Base-by-base conservation (phyloP, 2,329 filamentous ascomycete genomes). In the Hypomyces rosellus region DNA sequence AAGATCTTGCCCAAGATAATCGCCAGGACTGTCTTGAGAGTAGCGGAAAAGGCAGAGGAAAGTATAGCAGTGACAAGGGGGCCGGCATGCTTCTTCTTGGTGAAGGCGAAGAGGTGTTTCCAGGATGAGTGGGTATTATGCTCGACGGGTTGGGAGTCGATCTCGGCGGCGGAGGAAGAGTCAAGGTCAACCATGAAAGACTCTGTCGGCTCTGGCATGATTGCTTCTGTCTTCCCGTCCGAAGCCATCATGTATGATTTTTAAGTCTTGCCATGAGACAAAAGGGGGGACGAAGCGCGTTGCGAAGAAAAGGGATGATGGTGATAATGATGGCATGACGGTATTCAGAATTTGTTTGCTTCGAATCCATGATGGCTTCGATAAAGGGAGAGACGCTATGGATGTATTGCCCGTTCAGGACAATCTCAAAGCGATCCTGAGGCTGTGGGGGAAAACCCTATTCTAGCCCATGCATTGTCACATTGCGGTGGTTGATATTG, bases 1-100 rank as follows among this genome's bases (percentile, higher is more conserved):
- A 95, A 95, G 7, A 95, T 74, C 45, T 78, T 77, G 12, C 91
- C 91, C 1, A 91, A 78, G 2, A 95, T 65, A 25, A 90, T 72
- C 3, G 89, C 80, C 22, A 88, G 75, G 1, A 76, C 69, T 0
- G 88, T 86, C 48, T 82, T 79, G 12, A 84, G 70, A 0, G 78
- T 75, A 1, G 86, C 87, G 8, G 81, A 76, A 2, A 80, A 58
- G 4, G 81, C 63, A 0, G 87, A 79, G 1, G 80, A 70, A 3
- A 77, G 11, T 0, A 86, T 45, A 1, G 82, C 86, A 2, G 74
- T 60, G 11, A 72, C 43, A 1, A 92, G 65, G 4, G 79, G 63
- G 1, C 71, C 68, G 0, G 77, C 55, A 61, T 95, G 85, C 14
- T 71, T 69, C 56, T 66, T 73, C n/a, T 74, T 80, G 0, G 84